Base-by-base conservation (phyloP, 2,329 filamentous ascomycete genomes). In the Aspergillus texensis region DNA sequence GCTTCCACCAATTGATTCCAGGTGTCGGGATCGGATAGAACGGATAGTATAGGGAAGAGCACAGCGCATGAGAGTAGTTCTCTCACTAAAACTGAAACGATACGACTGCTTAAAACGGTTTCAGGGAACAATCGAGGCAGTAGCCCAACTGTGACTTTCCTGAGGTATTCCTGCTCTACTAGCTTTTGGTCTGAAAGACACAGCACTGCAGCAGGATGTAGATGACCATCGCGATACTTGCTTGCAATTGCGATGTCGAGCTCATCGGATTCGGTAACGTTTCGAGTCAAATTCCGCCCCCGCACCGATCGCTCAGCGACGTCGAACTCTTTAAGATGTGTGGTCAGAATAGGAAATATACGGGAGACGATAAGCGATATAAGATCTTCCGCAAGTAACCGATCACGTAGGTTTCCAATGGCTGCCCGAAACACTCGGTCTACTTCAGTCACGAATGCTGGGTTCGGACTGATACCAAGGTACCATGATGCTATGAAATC, bases 1-100 rank as follows among this genome's bases (percentile, higher is more conserved):
- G 90, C 94, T 78, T 98, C 94, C 85, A 98, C 93, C 64, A 97
- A 79, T 77, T 97, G 94, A 72, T 99, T 98, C 94, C 94, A 99
- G 10, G 91, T 96, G 80, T 99, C 96, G 1, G 96, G 94, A 70
- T 99, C 94, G 6, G 92, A 88, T 21, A 99, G 82, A 65, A 93
- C 82, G 71, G 90, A 88, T 74, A 97, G 84, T 26, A 96, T 81
- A 0, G 95, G 95, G 48, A 88, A 89, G 43, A 99, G 82, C 45
- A 99, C 89, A n/a, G 93, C 92, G 77, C 95, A 97, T 26, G 93
- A 85, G n/a, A 97, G 88, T 65, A 99, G 90, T 80, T 99, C 96
- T 70, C 91, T 89, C 64, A 97, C 86, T 60, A 99, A 82, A 41
- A 90, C 90, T 36, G 87, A 88, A 9, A 97, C 94, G 48, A 92